Evolutionary conservation across 2,329 filamentous ascomycete species (phyloP), one percentile per base, ranked within the genome.

Genomic region (Colletotrichum cuscutae): DNA sequence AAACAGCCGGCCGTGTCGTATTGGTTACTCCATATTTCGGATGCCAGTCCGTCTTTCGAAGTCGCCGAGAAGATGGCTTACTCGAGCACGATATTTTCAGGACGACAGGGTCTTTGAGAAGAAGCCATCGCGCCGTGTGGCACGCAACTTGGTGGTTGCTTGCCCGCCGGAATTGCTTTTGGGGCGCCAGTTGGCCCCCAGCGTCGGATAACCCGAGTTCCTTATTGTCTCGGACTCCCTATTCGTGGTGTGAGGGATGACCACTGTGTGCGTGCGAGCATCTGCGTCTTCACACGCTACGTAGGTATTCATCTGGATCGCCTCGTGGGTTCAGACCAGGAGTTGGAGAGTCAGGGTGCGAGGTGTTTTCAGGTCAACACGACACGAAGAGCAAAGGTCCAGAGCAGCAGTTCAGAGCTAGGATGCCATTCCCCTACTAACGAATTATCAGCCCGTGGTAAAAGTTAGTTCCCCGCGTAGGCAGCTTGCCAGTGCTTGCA

Each of bases 181-280:
- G 46, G 32, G 30, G 46, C 46, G 54, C 42, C 15, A 13, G 12
- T 24, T 49, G 57, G 37, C 30, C 26, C 22, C 13, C 49, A 35
- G 30, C 53, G 42, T 19, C 42, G 56, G 63, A 63, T 57, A 35
- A 46, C 58, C 37, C 42, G 53, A 60, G 60, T 60, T 26, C 22
- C 65, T 32, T 28, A 8, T 49, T 70, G 66, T 72, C 70, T 72
- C 54, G 35, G 60, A 11, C 66, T 72, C 60, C 70, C 66, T 72
- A 42, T 19, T 13, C 37, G 37, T 42, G 3, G 37, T 54, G 26
- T n/a, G 42, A 49, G 7, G 15, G 8, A 49, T 9, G 37, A 42
- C 37, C 15, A 42, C 37, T 49, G 42, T 22, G 42, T 22, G 42
- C 42, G 42, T 22, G 42, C 42, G 42, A 42, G 37, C 37, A 35